Base-by-base conservation (phyloP, 148 eudicot genomes). In the Agrostemma githago region DNA sequence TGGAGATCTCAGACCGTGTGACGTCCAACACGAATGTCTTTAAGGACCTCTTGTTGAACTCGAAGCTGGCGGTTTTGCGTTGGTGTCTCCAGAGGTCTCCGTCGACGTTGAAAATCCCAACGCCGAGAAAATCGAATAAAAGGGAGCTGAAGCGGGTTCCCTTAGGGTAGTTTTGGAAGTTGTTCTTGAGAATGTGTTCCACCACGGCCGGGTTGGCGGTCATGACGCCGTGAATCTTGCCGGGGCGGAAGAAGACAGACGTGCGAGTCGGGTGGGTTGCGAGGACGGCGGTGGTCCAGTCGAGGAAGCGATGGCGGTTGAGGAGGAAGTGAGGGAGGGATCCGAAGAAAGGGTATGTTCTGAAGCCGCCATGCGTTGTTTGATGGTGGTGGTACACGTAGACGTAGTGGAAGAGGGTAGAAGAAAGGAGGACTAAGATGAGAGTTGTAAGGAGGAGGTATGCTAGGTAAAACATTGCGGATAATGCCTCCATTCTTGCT, bases 301-400 rank as follows among this genome's bases (percentile, higher is more conserved):
- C 87, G 7, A 83, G 85, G 82, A 88, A 89, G 68, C 92, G 92
- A 82, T 89, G 90, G 77, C 89, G 88, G 83, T 92, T 84, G 8
- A 48, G 73, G 66, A 91, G 38, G 77, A 91, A 89, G 0, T 74
- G 78, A 0, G 89, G 96, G 5, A 89, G 78, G 62, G 85, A 74
- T 43, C 96, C 96, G 17, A 90, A 10, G 11, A 87, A 20, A 9
- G 96, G 96, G 80, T 85, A 84, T 76, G 12, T 14, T 74, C 78
- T 84, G 92, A 88, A 90, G 66, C 96, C 90, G 9, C 34, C 34
- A 26, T 26, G 34, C 68, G 59, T 0, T 16, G 9, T 16, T 20
- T 42, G 12, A 16, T 58, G 17, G 42, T 54, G 1, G 68, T 3
- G 70, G 62, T 38, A 41, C 53, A 43, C 51, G 48, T 74, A 46